Evolutionary conservation across 176 grass and related monocot species (phyloP), one percentile per base, ranked within the genome.

Genomic region (Carex littledalei): DNA sequence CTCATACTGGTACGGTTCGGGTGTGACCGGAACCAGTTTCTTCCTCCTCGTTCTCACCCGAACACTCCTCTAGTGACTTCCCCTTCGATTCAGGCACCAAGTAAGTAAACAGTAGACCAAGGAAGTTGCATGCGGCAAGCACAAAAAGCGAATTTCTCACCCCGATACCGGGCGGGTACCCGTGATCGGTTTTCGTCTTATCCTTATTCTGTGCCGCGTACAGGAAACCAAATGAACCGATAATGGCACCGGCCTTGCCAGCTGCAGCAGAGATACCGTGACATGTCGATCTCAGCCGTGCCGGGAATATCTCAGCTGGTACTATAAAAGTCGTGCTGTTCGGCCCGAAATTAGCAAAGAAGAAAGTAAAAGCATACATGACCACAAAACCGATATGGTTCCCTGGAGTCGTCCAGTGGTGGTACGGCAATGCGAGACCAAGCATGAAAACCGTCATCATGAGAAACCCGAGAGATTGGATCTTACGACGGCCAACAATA

Each of bases 301-400:
- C 92, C 11, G 92, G 92, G 82, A 91, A 94, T 72, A 94, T 94
- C 81, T 94, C 92, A 11, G 92, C 90, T 0, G 92, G 88, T 37
- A 94, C 87, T 67, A 94, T 86, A 86, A 94, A 94, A 0, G 92
- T 94, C 6, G 87, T 94, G 34, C 84, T 86, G 70, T 86, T 86
- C 2, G 84, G 84, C 31, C 84, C 84, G 7, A 86, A 86, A 79
- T 83, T 83, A 43, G 81, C 81, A 8, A 83, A 83, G 63, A 83
- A 83, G 81, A 83, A 83, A 47, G 81, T 83, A 50, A 83, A 83
- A 24, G 81, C 67, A 84, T 91, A 94, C 83, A 94, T 85, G 15
- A 86, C 66, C 37, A 94, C 58, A 63, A 94, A 91, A 34, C 92
- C 90, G 8, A 65, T 12, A 85, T 87, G 85, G 29, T 89, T 69